phyloP scores from a whole-genome alignment of 306 rosid genomes.

The Inga leiocalycina region DNA sequence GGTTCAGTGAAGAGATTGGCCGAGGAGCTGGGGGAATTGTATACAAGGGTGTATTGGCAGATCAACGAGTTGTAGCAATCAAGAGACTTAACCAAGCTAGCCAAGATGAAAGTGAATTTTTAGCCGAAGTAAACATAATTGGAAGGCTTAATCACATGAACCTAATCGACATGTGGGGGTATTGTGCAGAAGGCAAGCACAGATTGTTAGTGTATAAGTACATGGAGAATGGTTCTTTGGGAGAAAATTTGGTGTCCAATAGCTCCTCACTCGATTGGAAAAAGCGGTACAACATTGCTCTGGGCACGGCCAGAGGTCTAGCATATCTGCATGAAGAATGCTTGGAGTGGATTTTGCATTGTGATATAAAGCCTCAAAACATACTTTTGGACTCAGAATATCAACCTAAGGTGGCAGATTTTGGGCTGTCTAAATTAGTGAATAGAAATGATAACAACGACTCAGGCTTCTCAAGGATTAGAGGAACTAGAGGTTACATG shows the following conservation, averaged over 20 bases:
- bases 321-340: neutral
- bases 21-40: neutral
- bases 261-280: neutral
- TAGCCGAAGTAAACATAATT: neutral
- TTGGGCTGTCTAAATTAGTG: neutral
- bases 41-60: neutral
- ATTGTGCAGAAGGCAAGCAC: neutral
- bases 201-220: neutral
- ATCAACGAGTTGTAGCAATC: conserved; percentile 1
- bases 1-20: neutral
- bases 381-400: neutral
- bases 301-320: neutral
- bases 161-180: neutral
- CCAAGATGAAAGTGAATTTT: neutral
- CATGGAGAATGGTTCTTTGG: neutral
- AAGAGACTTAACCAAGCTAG: neutral
- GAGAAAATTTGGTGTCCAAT: neutral
- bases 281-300: neutral
- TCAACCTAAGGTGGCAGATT: neutral
- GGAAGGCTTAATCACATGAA: conserved; percentile 5
- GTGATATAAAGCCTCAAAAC: neutral
- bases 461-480: conserved; percentile 41
- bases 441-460: conserved; percentile 25
- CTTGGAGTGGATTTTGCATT: neutral
- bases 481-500: conserved; percentile 60